phyloP scores from a whole-genome alignment of 140 eudicot species.

The Stevia rebaudiana region DNA sequence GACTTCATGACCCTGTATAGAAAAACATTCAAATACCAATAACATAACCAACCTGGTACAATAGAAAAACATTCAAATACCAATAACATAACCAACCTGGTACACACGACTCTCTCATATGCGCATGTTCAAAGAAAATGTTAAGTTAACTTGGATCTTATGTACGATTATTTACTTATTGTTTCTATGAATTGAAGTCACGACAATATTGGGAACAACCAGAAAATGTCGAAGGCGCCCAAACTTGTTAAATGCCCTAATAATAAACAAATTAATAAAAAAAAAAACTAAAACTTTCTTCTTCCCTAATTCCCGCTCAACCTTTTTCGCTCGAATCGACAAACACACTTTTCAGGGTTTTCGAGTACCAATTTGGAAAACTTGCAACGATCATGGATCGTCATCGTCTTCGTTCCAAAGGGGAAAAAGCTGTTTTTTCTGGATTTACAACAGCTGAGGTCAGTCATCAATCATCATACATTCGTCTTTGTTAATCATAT shows the following conservation, averaged over 20 bases:
- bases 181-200: too few species aligned
- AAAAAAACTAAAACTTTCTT: not conserved
- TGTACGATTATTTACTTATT: too few species aligned
- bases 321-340: constrained; percentile 13
- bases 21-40: too few species aligned
- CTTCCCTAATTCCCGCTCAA: constrained; percentile 13
- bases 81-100: too few species aligned
- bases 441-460: constrained; percentile 69
- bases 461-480: not conserved
- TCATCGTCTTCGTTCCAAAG: constrained; percentile 54
- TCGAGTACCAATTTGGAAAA: not conserved
- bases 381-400: constrained; percentile 18
- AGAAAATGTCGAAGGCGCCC: not conserved
- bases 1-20: too few species aligned
- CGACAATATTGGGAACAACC: too few species aligned
- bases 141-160: too few species aligned
- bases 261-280: not conserved
- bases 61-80: too few species aligned
- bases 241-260: constrained; percentile 1
- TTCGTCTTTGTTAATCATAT: not conserved
- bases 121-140: too few species aligned
- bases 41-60: too few species aligned
- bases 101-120: too few species aligned
- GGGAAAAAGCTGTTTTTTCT: constrained; percentile 33
- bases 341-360: constrained; percentile 12